These are phyloP conservation scores for Fusarium sp. DNA, from an alignment of 2,329 filamentous ascomycete genomes.

Conservation along the genomic window DNA sequence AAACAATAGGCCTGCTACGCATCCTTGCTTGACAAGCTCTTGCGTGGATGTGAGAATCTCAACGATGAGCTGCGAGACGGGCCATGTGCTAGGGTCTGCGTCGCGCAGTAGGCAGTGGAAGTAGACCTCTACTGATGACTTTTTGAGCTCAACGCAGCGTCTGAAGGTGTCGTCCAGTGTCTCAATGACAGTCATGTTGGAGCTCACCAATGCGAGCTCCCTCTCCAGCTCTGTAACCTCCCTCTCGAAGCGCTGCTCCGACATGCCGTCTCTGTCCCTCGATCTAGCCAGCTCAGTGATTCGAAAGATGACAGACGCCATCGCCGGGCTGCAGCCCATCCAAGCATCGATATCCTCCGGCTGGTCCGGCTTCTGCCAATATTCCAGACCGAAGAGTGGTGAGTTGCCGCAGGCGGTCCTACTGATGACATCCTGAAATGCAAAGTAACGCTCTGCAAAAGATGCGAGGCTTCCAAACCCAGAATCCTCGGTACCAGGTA, in stretches of 20 bases:
- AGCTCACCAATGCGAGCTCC: conserved; percentile 1
- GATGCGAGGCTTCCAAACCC: conserved; percentile 33
- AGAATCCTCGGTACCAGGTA: conserved; percentile 16
- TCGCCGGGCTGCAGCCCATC: conserved; percentile 61
- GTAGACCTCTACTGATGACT: conserved; percentile 57
- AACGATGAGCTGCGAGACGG: conserved; percentile 12
- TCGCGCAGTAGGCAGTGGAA: conserved; percentile 58
- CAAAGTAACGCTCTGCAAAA: conserved; percentile 60
- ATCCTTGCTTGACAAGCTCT: conserved; percentile 25
- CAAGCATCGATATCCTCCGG: conserved; percentile 50
- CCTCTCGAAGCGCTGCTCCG: not conserved
- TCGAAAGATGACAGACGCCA: conserved; percentile 58
- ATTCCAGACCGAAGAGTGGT: conserved; percentile 59
- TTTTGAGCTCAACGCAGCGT: conserved; percentile 46
- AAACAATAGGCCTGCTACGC: conserved; percentile 33
- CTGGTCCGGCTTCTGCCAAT: conserved; percentile 52
- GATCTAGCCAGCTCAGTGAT: conserved; percentile 60
- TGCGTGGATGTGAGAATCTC: conserved; percentile 20
- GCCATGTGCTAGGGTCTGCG: conserved; percentile 51
- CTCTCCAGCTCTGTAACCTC: conserved; percentile 15
- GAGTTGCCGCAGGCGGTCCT: conserved; percentile 61
- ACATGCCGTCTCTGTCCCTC: conserved; percentile 2
- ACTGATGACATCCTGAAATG: conserved; percentile 63
- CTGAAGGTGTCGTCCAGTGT: conserved; percentile 33
- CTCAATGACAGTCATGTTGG: not conserved